Base-by-base conservation (phyloP, 768 basidiomycete species). In the Fibroporia radiculosa region DNA sequence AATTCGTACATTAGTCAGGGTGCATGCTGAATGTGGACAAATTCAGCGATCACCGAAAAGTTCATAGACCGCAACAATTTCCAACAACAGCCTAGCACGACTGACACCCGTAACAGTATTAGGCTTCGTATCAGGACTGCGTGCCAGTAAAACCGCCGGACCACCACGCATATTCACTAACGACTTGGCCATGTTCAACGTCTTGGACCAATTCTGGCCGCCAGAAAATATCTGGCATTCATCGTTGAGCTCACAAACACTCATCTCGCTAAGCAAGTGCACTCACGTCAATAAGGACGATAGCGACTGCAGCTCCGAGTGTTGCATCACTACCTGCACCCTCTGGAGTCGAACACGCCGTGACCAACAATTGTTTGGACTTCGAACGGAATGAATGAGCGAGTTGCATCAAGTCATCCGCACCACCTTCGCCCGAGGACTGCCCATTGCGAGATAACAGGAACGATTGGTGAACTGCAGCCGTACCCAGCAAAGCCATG, bases 21-120 rank as follows among this genome's bases (percentile, higher is more conserved):
- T 26, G 23, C 20, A 11, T 25, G 20, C 22, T 23, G 6, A 28
- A 4, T 22, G 35, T 47, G 48, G 39, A 23, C 28, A 50, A n/a
- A n/a, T n/a, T n/a, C n/a, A 29, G 27, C 11, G 44, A 42, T 42
- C 45, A 66, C 66, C 64, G 51, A 70, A 65, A 13, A 62, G 63
- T 44, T 71, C 68, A 47, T 69, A 70, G 31, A 70, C 62, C 6
- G 68, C 64, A 38, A 72, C 53, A 45, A 68, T 67, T 59, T 72
- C 71, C 49, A 70, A 54, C 45, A 68, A 56, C 12, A 72, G 52
- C 45, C 65, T 45, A 31, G 63, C 61, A 14, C 65, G 59, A 14
- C 61, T 62, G 23, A 66, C 60, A 36, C 62, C 48, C 24, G 55
- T 53, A 48, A 57, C 52, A 34, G 52, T 49, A 43, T 49, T 52